Evolutionary conservation across 2,329 filamentous ascomycete species (phyloP), one percentile per base, ranked within the genome.

Genomic region (Ilyonectria sp.): DNA sequence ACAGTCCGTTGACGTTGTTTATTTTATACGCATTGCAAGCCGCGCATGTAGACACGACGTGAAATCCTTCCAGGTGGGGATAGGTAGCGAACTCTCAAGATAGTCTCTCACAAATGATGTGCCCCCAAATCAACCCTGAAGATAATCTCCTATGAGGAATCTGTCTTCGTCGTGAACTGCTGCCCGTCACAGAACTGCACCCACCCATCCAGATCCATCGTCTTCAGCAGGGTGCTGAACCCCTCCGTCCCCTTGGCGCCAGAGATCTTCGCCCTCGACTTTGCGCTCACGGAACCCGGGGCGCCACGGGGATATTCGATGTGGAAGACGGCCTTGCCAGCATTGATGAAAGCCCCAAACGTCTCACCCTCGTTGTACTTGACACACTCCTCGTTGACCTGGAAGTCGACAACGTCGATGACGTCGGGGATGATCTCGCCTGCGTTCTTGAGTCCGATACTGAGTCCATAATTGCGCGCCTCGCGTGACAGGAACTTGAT

Each of bases 381-480:
- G 21, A 86, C 85, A 76, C 91, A 93, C 77, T 92, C 86, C 80
- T 93, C 91, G 76, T 92, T 92, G 69, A 93, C 90, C 3, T 84
- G 86, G 79, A 91, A 93, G 70, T 91, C 83, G 55, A 91, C 86
- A 1, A 85, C 77, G n/a, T 82, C 77, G 2, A 85, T 62, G 2
- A 86, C 80, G 1, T 80, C 65, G 2, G 74, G 63, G 44, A 93
- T 87, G 66, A 93, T 89, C 26, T 81, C 83, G 6, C 83, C 87
- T 0, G 88, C 89, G 71, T 93, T 93, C 81, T 94, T 93, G 61
- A 93, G 83, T 0, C 91, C 91, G 26, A 89, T 84, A 0, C 87
- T 83, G 75, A 93, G 80, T 61, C 87, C 87, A 26, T 84, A 83
- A 5, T 79, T 77, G 35, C 82, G 79, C 1, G 90, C 86, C 69